phyloP scores from a whole-genome alignment of 73 alveolate species.

The Paramecium pentaurelia region DNA sequence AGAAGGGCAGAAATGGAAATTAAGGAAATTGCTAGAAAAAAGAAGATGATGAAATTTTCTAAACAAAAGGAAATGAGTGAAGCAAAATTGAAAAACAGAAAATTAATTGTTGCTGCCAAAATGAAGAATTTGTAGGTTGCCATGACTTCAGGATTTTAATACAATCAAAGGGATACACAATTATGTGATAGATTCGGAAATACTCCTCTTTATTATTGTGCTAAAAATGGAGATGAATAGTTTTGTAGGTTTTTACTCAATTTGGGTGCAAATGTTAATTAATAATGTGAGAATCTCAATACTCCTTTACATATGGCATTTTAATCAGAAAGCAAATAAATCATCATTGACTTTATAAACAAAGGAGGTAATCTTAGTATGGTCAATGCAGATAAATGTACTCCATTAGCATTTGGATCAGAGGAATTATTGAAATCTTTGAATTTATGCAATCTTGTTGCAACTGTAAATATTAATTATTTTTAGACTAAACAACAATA shows the following conservation, averaged over 20 bases:
- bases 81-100: constrained; percentile 35
- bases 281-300: constrained; percentile 40
- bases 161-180: constrained; percentile 17
- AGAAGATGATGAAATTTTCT: not conserved
- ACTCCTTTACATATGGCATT: constrained; percentile 64
- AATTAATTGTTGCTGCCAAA: constrained; percentile 55
- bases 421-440: not conserved
- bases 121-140: constrained; percentile 39
- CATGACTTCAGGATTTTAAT: constrained; percentile 26
- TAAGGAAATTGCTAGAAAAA: not conserved
- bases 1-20: constrained; percentile 39
- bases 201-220: constrained; percentile 58
- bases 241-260: constrained; percentile 45
- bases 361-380: constrained; percentile 36
- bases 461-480: not conserved
- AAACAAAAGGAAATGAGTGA: constrained; percentile 37
- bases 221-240: constrained; percentile 50
- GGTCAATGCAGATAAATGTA: constrained; percentile 18
- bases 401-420: constrained; percentile 51
- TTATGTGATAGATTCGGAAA: constrained; percentile 39
- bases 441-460: not conserved
- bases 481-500: not conserved
- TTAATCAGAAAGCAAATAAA: constrained; percentile 16
- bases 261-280: constrained; percentile 59
- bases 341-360: constrained; percentile 42